Conservation (phyloP, 2,329 filamentous ascomycete species). For the Phyllosticta citribraziliensis region DNA sequence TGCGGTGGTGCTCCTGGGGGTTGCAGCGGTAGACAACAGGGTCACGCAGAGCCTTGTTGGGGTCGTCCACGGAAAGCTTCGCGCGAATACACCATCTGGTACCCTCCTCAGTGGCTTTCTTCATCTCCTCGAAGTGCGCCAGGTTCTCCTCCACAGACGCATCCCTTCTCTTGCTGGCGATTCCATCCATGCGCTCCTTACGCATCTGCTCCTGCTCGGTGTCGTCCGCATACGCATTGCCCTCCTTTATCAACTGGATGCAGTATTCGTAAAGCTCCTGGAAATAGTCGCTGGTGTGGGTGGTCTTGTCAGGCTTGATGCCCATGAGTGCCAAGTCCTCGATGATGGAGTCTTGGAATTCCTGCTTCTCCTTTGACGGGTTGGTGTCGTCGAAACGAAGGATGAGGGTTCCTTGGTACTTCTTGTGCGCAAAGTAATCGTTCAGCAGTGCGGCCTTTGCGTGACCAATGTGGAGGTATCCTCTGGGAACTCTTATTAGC, state of each 20-base stretch:
- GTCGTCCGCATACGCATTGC: conserved; percentile 88
- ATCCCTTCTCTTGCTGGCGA: conserved; percentile 72
- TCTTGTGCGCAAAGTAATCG: conserved; percentile 92
- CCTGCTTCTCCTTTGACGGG: conserved; percentile 91
- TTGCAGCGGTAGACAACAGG: conserved; percentile 98
- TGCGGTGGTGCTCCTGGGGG: conserved; percentile 61
- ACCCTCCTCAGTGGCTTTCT: conserved; percentile 69
- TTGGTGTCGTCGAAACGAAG: conserved; percentile 97
- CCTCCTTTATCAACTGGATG: conserved; percentile 73
- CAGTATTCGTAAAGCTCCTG: conserved; percentile 81
- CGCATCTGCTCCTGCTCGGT: conserved; percentile 85
- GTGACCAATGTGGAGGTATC: conserved; percentile 91
- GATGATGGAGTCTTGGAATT: conserved; percentile 88
- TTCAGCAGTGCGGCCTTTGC: conserved; percentile 89
- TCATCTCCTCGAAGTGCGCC: conserved; percentile 87
- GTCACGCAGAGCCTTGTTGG: conserved; percentile 92
- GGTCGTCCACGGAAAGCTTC: conserved; percentile 83
- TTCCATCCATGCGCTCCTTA: conserved; percentile 71
- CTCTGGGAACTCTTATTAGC: conserved; percentile 29
- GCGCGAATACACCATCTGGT: conserved; percentile 84
- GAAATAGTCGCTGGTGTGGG: conserved; percentile 94
- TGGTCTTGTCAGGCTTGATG: conserved; percentile 75
- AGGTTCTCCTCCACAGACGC: conserved; percentile 73
- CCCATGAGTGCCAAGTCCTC: conserved; percentile 88
- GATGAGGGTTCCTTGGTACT: conserved; percentile 82